Evolutionary conservation across 495 filamentous ascomycete species (phyloP).

Genomic region (Talaromyces adpressus): DNA sequence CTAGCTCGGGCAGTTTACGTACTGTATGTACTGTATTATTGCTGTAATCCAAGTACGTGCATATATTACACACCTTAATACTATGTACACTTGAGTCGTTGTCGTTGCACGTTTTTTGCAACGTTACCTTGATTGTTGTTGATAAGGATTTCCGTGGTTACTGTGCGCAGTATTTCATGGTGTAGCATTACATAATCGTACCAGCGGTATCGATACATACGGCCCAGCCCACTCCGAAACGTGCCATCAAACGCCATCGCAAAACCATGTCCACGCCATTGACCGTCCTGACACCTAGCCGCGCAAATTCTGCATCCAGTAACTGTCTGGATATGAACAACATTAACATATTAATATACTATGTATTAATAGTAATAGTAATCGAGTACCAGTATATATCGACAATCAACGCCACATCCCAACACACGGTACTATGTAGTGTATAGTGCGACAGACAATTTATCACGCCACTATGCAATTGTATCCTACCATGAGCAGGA

Average conservation of each 20-base stretch:
- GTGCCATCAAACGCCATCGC: not conserved
- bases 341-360: no score
- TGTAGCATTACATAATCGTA: not conserved
- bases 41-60: not conserved
- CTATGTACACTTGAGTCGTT: no score
- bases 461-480: not conserved
- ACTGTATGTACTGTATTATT: not conserved
- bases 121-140: not conserved
- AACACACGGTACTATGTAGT: no score
- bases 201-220: not conserved
- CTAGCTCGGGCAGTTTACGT: not conserved
- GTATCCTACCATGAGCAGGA: not conserved
- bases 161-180: not conserved
- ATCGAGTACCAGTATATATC: not conserved
- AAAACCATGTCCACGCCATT: not conserved
- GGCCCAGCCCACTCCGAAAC: slow-evolving; percentile 1
- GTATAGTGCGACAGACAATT: not conserved
- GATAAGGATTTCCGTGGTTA: not conserved
- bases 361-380: not conserved
- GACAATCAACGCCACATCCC: not conserved
- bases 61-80: not conserved
- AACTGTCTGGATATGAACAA: no score
- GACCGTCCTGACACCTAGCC: not conserved
- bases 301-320: not conserved
- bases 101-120: not conserved